Conservation (phyloP, 768 basidiomycete species). For the Butyriboletus loyo region DNA sequence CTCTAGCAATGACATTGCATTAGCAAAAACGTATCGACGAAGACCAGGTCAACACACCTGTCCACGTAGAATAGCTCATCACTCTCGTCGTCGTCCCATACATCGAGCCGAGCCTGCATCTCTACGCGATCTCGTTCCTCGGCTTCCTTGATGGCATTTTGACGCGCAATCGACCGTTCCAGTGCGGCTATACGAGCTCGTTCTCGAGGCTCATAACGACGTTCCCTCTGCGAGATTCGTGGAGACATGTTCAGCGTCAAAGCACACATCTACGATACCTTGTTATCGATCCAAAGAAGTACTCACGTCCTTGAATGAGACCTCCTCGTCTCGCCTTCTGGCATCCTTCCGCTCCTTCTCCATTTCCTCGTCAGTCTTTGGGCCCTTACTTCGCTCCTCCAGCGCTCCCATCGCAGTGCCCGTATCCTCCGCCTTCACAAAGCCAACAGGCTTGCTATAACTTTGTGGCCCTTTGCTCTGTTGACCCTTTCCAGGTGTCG, state of each 20-base stretch:
- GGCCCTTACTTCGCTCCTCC: constrained; percentile 37
- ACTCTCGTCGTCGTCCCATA: constrained; percentile 92
- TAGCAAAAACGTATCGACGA: background rate
- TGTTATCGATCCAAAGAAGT: background rate
- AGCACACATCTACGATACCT: background rate
- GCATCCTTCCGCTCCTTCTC: constrained; percentile 80
- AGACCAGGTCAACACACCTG: constrained; percentile 49
- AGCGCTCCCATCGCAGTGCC: constrained; percentile 35
- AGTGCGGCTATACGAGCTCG: constrained; percentile 73
- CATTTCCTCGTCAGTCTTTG: constrained; percentile 84
- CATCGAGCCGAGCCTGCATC: constrained; percentile 75
- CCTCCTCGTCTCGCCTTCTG: constrained; percentile 74
- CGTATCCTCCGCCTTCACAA: constrained; percentile 68
- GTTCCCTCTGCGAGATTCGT: constrained; percentile 64
- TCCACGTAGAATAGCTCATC: constrained; percentile 93
- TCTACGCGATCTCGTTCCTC: constrained; percentile 80
- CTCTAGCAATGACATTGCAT: constrained; percentile 35
- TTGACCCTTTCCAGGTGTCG: constrained; percentile 36
- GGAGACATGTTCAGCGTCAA: background rate
- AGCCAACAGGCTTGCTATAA: constrained; percentile 77
- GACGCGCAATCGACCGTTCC: constrained; percentile 72
- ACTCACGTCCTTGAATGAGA: constrained; percentile 83
- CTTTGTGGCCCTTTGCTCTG: constrained; percentile 70
- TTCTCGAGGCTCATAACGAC: constrained; percentile 91
- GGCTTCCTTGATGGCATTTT: constrained; percentile 66